Evolutionary conservation across 1,284 basidiomycete genomes (phyloP).

Genomic region (Leccinum angustisporum): DNA sequence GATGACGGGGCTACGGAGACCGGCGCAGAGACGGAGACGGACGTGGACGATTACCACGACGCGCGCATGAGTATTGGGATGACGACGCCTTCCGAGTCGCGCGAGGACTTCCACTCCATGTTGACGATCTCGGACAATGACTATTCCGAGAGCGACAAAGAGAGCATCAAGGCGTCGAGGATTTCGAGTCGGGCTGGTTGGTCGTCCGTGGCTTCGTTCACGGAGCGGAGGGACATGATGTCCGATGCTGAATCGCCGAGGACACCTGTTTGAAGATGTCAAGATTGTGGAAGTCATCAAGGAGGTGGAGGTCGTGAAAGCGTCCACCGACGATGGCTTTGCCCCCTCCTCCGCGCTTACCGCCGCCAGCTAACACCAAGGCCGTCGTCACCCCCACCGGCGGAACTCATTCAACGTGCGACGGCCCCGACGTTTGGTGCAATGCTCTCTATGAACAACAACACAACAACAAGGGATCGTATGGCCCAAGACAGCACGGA

Average conservation of each 20-base stretch:
- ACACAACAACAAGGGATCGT: slow-evolving; percentile 43
- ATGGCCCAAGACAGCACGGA: slow-evolving; percentile 54
- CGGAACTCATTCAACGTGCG: slow-evolving; percentile 84
- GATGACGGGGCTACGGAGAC: slow-evolving; percentile 59
- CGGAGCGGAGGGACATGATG: slow-evolving; percentile 11
- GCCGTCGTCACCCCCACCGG: slow-evolving; percentile 86
- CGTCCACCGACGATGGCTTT: slow-evolving; percentile 83
- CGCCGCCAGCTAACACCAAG: slow-evolving; percentile 74
- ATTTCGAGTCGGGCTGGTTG: slow-evolving; percentile 37
- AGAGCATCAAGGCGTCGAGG: slow-evolving; percentile 65
- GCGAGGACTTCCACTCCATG: slow-evolving; percentile 75
- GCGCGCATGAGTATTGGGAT: slow-evolving; percentile 72
- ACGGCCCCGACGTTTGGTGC: slow-evolving; percentile 78
- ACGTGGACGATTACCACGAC: slow-evolving; percentile 70
- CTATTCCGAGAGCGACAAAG: slow-evolving; percentile 56
- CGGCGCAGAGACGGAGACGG: slow-evolving; percentile 66
- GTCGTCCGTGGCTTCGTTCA: slow-evolving; percentile 30
- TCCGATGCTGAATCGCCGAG: slow-evolving; percentile 7
- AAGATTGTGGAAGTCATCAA: slow-evolving; percentile 32
- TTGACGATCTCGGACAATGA: slow-evolving; percentile 72
- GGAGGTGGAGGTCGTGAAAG: slow-evolving; percentile 31
- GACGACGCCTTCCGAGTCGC: slow-evolving; percentile 58
- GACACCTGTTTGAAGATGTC: slow-evolving; percentile 30
- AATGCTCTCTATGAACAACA: slow-evolving; percentile 60
- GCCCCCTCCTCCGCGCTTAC: slow-evolving; percentile 79